Base-by-base conservation (phyloP, 129 eudicot genomes). In the Escallonia rubra region DNA sequence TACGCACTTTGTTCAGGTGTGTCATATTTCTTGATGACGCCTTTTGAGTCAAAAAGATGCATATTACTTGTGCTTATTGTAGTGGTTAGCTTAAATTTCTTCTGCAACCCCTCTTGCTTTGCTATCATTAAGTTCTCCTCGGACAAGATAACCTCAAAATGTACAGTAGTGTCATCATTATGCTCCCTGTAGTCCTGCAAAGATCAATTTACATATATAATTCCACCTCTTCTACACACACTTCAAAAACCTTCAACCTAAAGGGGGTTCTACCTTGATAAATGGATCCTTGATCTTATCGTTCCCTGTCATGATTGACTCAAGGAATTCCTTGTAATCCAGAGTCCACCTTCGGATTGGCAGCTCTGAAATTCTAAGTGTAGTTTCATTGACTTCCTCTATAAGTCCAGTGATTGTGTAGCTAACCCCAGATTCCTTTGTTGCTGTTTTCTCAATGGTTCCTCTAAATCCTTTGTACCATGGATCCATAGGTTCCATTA, bases 401-500 rank as follows among this genome's bases (percentile, higher is more conserved):
- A 89, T 67, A 23, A 67, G 40, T 64, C 98, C 98, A 40, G 62
- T 59, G 0, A 85, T 76, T 6, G 90, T 89, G 77, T 93, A 93
- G 66, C 57, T 67, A 16, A 14, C 57, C 9, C 94, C 91, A 59
- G 85, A 41, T 41, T 86, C 98, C 63, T 86, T 89, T 59, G 84
- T 76, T 53, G 88, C 58, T 59, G 90, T 52, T 74, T 80, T 86
- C 79, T 78, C 82, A 43, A 93, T 89, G 23, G 81, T 79, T 63
- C 98, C 98, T 42, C 67, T 78, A 57, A 93, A 93, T 52, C 91
- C 91, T 67, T 65, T 89, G 56, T 93, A 93, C 98, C 98, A 93
- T 46, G 98, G 98, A 72, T 89, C 86, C 98, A 93, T 93, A 4
- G 96, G 85, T 63, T 76, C 85, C 87, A 93, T 65, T 10, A 76